Evolutionary conservation across 345 rosid genomes (phyloP).

Genomic region (Mallotus nudiflorus): DNA sequence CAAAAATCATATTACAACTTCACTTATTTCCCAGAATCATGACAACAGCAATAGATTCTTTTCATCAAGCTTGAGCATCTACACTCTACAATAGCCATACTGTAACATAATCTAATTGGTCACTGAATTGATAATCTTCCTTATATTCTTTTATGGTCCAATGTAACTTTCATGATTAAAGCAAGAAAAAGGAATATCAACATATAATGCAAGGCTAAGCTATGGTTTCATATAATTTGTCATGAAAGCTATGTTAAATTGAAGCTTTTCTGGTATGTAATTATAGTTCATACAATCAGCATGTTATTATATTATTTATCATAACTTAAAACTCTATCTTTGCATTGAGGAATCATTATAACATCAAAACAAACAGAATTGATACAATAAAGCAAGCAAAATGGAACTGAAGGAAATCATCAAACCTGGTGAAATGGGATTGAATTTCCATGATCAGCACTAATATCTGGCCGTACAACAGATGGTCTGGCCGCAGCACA

Average conservation of each 20-base stretch:
- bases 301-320: not conserved
- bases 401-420: not conserved
- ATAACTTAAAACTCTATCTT: not conserved
- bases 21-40: not conserved
- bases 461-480: conserved; percentile 12
- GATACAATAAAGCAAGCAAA: not conserved
- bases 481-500: conserved; percentile 1
- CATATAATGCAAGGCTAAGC: not conserved
- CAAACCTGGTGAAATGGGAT: conserved; percentile 19
- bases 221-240: not conserved
- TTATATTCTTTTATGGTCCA: not conserved
- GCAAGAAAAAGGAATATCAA: not conserved
- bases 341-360: not conserved
- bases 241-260: not conserved
- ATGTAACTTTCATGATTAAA: not conserved
- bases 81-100: not conserved
- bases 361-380: not conserved
- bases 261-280: not conserved
- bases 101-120: not conserved
- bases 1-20: not conserved
- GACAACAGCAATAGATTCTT: too few relatives aligned
- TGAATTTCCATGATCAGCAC: conserved; percentile 5
- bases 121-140: not conserved
- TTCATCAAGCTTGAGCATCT: too few relatives aligned
- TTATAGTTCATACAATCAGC: not conserved